phyloP scores from a whole-genome alignment of 306 rosid genomes.

The Rubus parviflorus region DNA sequence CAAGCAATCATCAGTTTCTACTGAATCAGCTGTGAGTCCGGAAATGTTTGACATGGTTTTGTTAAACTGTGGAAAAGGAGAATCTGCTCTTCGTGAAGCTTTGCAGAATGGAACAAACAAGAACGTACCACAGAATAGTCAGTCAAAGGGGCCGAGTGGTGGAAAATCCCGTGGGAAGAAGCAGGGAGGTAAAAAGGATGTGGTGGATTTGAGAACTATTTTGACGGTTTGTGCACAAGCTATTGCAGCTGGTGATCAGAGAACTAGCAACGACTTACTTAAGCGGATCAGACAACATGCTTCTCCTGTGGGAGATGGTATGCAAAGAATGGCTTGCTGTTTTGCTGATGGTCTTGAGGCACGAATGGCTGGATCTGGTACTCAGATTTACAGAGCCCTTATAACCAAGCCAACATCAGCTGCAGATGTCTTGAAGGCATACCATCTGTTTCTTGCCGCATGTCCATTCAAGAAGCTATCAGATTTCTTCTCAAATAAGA shows the following conservation, averaged over 20 bases:
- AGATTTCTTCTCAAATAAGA: constrained; percentile 36
- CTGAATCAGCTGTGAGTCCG: constrained; percentile 32
- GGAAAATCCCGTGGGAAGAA: constrained; percentile 37
- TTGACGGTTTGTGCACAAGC: constrained; percentile 43
- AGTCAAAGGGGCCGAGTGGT: constrained; percentile 25
- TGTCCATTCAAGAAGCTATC: constrained; percentile 42
- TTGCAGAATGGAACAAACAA: constrained; percentile 28
- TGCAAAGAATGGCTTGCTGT: constrained; percentile 41
- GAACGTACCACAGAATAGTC: constrained; percentile 27
- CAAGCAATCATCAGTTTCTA: constrained; percentile 32
- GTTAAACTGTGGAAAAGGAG: constrained; percentile 19
- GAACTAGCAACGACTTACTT: constrained; percentile 27
- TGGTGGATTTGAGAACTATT: constrained; percentile 41
- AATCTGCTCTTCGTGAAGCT: constrained; percentile 25
- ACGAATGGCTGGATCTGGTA: constrained; percentile 40
- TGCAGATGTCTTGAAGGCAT: constrained; percentile 41
- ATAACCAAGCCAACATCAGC: constrained; percentile 37
- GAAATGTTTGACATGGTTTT: constrained; percentile 41
- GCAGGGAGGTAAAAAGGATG: constrained; percentile 31
- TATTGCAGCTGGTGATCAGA: constrained; percentile 32
- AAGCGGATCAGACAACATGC: constrained; percentile 42
- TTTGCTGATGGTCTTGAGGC: constrained; percentile 48
- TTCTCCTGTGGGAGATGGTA: constrained; percentile 34
- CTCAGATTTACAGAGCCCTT: constrained; percentile 34
- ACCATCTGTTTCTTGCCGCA: constrained; percentile 37